Evolutionary conservation across 192 early-diverging fungal genomes (phyloP), one percentile per base, ranked within the genome.

Genomic region (Anaeromyces robustus): DNA sequence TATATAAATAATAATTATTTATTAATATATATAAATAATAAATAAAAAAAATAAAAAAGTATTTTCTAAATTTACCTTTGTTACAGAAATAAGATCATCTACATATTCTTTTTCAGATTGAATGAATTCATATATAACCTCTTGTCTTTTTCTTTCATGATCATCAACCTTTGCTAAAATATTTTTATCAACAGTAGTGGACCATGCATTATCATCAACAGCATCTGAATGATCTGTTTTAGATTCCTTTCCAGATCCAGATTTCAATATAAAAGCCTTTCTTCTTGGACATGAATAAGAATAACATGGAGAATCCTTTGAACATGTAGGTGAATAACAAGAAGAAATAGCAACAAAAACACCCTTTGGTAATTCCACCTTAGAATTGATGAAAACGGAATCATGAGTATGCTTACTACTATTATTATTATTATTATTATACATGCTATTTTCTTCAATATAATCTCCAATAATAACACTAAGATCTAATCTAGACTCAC

Each of bases 261-360:
- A 52, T 52, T 52, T 52, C 22, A 52, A 52, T 1, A 22, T 52
- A 6, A 16, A 52, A 14, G 43, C 92, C 34, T 92, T 84, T 78
- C 93, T 87, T 13, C 93, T 85, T 11, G 96, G 96, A 81, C 97
- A 97, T 9, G 92, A 88, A 13, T 93, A 89, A 82, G 94, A 95
- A 87, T 98, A 98, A 84, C 96, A 98, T 7, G 92, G 86, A 79
- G 88, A 90, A 68, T 93, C 94, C n/a, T 86, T 85, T 0, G 94
- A 89, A 84, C 97, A 98, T 0, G 95, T 97, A 0, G 95, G 92
- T 22, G 96, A 97, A 85, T 98, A 98, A 83, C 97, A 98, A 80
- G 93, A 92, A 0, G 96, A 92, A 80, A 97, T 86, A 30, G 94
- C 86, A 5, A 94, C 95, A 87, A 98, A 96, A 2, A 98, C 92